Conservation (phyloP, 768 basidiomycete species). For the Pulveroboletus ravenelii region DNA sequence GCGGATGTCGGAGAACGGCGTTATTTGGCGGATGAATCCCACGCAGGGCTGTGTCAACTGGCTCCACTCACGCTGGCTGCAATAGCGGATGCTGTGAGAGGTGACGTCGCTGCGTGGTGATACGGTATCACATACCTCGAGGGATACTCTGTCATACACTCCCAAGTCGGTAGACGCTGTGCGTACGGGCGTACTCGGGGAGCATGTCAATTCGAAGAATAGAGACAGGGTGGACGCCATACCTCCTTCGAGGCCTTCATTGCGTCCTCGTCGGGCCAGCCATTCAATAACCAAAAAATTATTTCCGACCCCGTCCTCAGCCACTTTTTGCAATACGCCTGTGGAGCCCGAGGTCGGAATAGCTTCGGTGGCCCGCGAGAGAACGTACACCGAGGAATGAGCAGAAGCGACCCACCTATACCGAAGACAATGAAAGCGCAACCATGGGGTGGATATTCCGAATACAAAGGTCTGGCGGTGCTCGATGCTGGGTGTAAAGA, state of each 20-base stretch:
- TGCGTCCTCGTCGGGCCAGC: constrained; percentile 32
- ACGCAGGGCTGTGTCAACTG: constrained; percentile 13
- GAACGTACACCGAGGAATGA: too few species aligned
- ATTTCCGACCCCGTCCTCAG: constrained; percentile 48
- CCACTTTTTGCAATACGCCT: constrained; percentile 43
- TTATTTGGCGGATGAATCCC: constrained; percentile 22
- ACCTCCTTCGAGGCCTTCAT: constrained; percentile 46
- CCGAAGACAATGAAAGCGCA: too few species aligned
- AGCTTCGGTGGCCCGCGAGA: too few species aligned
- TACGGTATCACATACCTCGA: constrained; percentile 1
- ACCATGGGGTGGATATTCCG: background rate
- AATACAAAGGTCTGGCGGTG: constrained; percentile 41
- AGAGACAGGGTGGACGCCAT: constrained; percentile 13
- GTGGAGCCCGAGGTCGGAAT: constrained; percentile 37
- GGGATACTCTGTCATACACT: constrained; percentile 30
- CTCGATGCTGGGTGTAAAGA: constrained; percentile 43
- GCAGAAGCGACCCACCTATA: too few species aligned
- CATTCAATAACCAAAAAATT: constrained; percentile 39
- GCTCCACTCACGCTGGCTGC: constrained; percentile 4
- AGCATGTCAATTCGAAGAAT: background rate
- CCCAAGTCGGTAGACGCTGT: constrained; percentile 48
- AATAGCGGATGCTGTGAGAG: constrained; percentile 7
- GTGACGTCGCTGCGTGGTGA: constrained; percentile 9
- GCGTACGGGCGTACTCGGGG: constrained; percentile 52
- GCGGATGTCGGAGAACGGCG: constrained; percentile 22